phyloP scores from a whole-genome alignment of 768 basidiomycete species.

The Auriscalpium vulgare region DNA sequence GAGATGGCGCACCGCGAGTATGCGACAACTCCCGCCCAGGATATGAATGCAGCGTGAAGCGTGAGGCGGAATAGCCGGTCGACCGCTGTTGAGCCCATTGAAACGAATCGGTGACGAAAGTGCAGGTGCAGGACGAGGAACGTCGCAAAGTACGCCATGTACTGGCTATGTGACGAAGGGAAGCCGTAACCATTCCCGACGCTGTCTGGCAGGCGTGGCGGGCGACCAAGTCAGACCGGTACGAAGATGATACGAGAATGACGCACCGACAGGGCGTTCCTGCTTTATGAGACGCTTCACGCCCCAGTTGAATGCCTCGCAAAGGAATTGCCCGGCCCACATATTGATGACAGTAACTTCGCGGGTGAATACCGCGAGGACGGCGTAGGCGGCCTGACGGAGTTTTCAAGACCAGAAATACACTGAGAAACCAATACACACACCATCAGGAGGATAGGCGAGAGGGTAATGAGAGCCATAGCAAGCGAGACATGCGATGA shows the following conservation, averaged over 20 bases:
- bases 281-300: constrained; percentile 63
- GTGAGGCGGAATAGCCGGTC: constrained; percentile 42
- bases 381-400: constrained; percentile 68
- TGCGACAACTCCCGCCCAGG: constrained; percentile 60
- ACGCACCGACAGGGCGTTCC: constrained; percentile 57
- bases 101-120: constrained; percentile 56
- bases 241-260: neutral
- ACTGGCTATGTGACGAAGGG: constrained; percentile 85
- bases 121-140: constrained; percentile 70
- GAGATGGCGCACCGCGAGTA: constrained; percentile 57
- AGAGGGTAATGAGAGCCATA: constrained; percentile 25
- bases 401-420: neutral
- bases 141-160: constrained; percentile 80
- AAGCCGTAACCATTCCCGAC: constrained; percentile 75
- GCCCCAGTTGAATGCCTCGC: constrained; percentile 62
- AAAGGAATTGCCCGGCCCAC: constrained; percentile 74
- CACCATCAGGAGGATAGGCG: constrained; percentile 26
- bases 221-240: neutral
- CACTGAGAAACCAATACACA: neutral
- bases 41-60: constrained; percentile 42
- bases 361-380: constrained; percentile 63
- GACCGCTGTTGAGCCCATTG: constrained; percentile 41
- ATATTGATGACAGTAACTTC: constrained; percentile 76
- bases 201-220: constrained; percentile 30
- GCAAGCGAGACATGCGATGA: constrained; percentile 20